Evolutionary conservation across 2,329 filamentous ascomycete species (phyloP).

Genomic region (Berkeleyomyces rouxiae): DNA sequence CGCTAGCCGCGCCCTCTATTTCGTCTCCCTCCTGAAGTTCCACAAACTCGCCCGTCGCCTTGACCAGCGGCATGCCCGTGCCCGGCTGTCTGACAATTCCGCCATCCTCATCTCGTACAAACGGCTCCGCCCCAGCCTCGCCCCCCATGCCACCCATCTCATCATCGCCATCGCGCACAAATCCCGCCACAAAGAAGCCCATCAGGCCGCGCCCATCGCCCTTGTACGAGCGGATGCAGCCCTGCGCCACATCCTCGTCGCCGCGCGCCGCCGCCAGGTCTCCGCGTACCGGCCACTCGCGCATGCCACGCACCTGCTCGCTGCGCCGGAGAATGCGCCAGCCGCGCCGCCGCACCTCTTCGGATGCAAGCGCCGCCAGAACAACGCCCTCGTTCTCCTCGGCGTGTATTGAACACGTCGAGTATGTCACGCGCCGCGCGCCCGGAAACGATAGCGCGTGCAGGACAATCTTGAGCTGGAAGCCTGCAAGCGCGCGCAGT

Average conservation of each 20-base stretch:
- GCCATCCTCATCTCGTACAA: slow-evolving; percentile 38
- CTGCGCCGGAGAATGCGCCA: slow-evolving; percentile 63
- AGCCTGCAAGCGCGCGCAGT: slow-evolving; percentile 56
- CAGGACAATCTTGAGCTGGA: slow-evolving; percentile 66
- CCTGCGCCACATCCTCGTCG: slow-evolving; percentile 43
- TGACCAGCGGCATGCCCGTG: slow-evolving; percentile 23
- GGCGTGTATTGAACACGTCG: slow-evolving; percentile 77
- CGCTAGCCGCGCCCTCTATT: slow-evolving; percentile 9
- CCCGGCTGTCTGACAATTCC: slow-evolving; percentile 27
- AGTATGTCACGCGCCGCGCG: slow-evolving; percentile 68
- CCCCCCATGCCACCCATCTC: slow-evolving; percentile 11
- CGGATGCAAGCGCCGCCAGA: slow-evolving; percentile 48
- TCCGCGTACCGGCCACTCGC: slow-evolving; percentile 55
- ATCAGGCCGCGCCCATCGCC: slow-evolving; percentile 72
- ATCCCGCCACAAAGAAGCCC: slow-evolving; percentile 89
- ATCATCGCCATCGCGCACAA: slow-evolving; percentile 43
- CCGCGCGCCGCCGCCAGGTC: slow-evolving; percentile 31
- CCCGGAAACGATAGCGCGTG: slow-evolving; percentile 73
- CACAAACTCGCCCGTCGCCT: slow-evolving; percentile 20
- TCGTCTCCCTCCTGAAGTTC: slow-evolving; percentile 16
- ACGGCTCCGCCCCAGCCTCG: slow-evolving; percentile 24
- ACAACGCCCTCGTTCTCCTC: slow-evolving; percentile 86
- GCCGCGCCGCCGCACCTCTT: slow-evolving; percentile 45
- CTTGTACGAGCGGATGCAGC: slow-evolving; percentile 67
- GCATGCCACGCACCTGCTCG: slow-evolving; percentile 62